Conservation (phyloP, 179 eudicot genomes). For the Silene coronaria region DNA sequence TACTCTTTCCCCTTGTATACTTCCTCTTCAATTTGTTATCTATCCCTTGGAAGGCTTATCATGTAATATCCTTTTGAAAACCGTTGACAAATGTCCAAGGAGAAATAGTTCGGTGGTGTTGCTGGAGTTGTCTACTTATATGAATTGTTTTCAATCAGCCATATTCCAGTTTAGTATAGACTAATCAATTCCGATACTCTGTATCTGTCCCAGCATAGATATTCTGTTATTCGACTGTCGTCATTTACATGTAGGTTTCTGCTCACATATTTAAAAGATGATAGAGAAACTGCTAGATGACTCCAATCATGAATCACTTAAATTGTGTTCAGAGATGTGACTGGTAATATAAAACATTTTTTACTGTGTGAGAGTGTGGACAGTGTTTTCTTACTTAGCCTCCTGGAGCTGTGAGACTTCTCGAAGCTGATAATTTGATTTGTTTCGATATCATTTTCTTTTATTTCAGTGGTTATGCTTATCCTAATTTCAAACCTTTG, state of each 20-base stretch:
- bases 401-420: background rate
- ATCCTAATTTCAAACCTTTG: slow-evolving; percentile 7
- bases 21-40: background rate
- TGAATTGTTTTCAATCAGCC: background rate
- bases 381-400: background rate
- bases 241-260: background rate
- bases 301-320: no score
- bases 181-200: background rate
- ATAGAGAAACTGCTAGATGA: background rate
- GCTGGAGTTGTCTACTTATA: background rate
- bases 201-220: background rate
- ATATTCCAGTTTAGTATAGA: background rate
- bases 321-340: background rate
- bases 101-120: background rate
- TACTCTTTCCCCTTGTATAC: no score
- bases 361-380: background rate
- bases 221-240: background rate
- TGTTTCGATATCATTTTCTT: background rate
- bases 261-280: background rate
- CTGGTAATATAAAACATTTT: background rate
- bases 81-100: background rate
- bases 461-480: no score
- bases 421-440: background rate
- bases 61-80: background rate
- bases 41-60: background rate